phyloP scores from a whole-genome alignment of 2,329 filamentous ascomycete genomes.

The Anisogramma anomala region DNA sequence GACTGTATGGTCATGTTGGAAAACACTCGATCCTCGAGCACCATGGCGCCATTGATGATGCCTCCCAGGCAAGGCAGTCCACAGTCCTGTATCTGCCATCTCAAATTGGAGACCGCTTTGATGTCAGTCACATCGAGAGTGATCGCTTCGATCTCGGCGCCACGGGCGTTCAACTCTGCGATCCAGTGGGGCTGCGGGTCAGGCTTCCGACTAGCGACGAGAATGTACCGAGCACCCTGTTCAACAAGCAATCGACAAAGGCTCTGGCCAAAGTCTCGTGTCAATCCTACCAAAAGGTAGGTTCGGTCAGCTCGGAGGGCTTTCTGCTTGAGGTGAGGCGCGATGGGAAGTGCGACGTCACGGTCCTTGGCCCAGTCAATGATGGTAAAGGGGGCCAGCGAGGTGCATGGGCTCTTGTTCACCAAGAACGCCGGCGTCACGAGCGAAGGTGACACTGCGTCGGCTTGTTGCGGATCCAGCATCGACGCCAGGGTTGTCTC shows the following conservation, averaged over 20 bases:
- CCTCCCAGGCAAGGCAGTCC: constrained; percentile 25
- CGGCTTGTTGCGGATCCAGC: too few species aligned
- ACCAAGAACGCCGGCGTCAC: too few species aligned
- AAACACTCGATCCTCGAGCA: constrained; percentile 32
- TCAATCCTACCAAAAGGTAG: constrained; percentile 30
- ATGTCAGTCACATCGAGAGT: constrained; percentile 21
- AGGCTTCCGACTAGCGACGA: constrained; percentile 30
- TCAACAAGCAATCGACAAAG: constrained; percentile 27
- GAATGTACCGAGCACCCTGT: constrained; percentile 28
- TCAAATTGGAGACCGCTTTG: constrained; percentile 17
- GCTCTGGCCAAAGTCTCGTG: constrained; percentile 33
- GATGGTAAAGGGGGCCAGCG: constrained; percentile 20
- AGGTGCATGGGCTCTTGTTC: too few species aligned
- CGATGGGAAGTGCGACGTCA: constrained; percentile 17
- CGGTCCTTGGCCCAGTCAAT: constrained; percentile 30
- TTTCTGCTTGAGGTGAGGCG: constrained; percentile 17
- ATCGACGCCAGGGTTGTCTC: too few species aligned
- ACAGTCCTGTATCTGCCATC: background rate
- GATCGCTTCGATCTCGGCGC: constrained; percentile 18
- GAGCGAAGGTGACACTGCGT: too few species aligned
- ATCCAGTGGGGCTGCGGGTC: constrained; percentile 22
- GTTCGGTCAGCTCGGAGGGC: constrained; percentile 25
- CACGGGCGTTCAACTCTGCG: constrained; percentile 19
- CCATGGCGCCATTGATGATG: constrained; percentile 34
- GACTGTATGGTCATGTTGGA: constrained; percentile 28